phyloP scores from a whole-genome alignment of 2,329 filamentous ascomycete genomes.

The Alternaria sp. region DNA sequence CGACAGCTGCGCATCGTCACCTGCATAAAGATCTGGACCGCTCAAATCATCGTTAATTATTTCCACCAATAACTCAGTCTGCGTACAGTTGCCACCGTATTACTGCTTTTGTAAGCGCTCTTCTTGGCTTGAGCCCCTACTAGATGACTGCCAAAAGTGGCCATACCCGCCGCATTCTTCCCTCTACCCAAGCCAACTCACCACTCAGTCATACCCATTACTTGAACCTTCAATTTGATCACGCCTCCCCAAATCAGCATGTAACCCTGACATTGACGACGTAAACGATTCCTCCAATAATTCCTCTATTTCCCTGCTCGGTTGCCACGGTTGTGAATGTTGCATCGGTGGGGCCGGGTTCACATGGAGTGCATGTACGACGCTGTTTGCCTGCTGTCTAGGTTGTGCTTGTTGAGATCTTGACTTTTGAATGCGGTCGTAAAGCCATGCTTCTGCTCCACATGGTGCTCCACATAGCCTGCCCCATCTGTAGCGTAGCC shows the following conservation, averaged over 20 bases:
- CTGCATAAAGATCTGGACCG: background rate
- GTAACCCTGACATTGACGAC: background rate
- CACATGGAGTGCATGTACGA: background rate
- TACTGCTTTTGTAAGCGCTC: background rate
- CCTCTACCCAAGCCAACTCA: background rate
- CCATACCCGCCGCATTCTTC: background rate
- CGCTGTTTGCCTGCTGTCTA: background rate
- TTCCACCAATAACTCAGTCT: background rate
- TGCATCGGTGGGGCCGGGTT: background rate
- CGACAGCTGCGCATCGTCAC: background rate
- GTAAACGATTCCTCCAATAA: background rate
- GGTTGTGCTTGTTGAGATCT: background rate
- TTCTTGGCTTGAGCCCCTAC: background rate
- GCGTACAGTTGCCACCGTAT: background rate
- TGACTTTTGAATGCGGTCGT: background rate
- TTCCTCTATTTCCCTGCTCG: background rate
- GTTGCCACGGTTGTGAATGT: background rate
- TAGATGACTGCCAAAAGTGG: background rate
- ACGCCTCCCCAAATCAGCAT: background rate
- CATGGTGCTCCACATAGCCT: background rate
- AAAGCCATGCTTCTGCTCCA: background rate
- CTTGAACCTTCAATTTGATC: background rate
- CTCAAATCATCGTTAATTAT: background rate
- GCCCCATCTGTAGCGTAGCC: background rate
- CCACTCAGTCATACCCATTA: background rate